These are phyloP conservation scores for Pythium volutum DNA, from an alignment of 352 stramenopile genomes.

Conservation along the genomic window DNA sequence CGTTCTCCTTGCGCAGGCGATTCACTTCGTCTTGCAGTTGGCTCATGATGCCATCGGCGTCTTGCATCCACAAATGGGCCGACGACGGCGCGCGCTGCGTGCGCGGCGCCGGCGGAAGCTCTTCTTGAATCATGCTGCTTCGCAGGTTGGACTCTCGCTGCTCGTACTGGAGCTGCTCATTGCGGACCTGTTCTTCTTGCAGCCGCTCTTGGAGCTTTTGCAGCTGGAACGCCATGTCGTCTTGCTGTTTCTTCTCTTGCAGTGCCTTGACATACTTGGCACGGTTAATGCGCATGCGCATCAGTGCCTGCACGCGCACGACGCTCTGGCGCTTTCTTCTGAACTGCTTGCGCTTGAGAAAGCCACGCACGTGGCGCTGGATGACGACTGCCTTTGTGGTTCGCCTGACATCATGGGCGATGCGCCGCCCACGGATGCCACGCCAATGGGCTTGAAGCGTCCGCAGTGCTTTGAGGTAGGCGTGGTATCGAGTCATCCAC, in stretches of 20 bases:
- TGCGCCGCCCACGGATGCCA: slow-evolving; percentile 59
- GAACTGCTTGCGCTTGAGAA: slow-evolving; percentile 46
- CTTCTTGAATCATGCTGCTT: slow-evolving; percentile 19
- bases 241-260: slow-evolving; percentile 78
- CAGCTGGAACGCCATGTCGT: slow-evolving; percentile 85
- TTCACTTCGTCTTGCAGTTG: slow-evolving; percentile 72
- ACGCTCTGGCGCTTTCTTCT: slow-evolving; percentile 20
- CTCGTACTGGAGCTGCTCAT: slow-evolving; percentile 55
- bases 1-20: slow-evolving; percentile 72
- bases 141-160: slow-evolving; percentile 34
- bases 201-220: slow-evolving; percentile 75
- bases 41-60: slow-evolving; percentile 80
- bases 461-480: slow-evolving; percentile 51
- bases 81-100: slow-evolving; percentile 52
- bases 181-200: slow-evolving; percentile 75
- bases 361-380: slow-evolving; percentile 60
- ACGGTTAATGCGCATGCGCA: slow-evolving; percentile 80
- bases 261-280: slow-evolving; percentile 74
- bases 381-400: slow-evolving; percentile 65
- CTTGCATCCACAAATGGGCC: slow-evolving; percentile 80
- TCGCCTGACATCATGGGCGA: slow-evolving; percentile 45
- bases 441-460: slow-evolving; percentile 75
- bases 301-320: slow-evolving; percentile 45
- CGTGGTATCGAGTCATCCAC: slow-evolving; percentile 69
- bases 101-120: background rate